Evolutionary conservation across 176 grass and related monocot species (phyloP).

Genomic region (Hordeum vulgare): DNA sequence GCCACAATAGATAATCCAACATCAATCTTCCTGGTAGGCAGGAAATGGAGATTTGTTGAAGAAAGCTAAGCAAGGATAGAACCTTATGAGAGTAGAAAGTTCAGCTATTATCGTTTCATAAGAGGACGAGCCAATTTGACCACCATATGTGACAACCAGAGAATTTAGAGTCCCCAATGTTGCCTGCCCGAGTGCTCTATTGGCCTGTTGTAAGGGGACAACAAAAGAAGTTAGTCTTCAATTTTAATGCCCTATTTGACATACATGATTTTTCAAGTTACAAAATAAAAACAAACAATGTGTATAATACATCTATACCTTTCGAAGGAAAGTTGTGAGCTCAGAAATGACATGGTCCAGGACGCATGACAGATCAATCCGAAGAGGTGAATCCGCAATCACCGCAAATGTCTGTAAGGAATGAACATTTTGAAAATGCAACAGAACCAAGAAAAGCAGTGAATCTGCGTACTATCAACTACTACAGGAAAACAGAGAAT

Average conservation of each 20-base stretch:
- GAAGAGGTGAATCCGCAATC: not conserved
- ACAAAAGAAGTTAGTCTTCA: not conserved
- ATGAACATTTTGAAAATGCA: not conserved
- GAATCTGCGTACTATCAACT: too few relatives aligned
- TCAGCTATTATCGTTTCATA: too few relatives aligned
- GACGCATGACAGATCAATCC: not conserved
- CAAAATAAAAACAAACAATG: not conserved
- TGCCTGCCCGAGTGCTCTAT: not conserved
- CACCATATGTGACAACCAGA: too few relatives aligned
- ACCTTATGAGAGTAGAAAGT: too few relatives aligned
- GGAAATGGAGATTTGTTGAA: too few relatives aligned
- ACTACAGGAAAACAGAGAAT: too few relatives aligned
- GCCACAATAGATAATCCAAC: too few relatives aligned
- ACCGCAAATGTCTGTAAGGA: not conserved
- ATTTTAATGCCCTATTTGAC: not conserved
- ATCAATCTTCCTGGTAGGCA: too few relatives aligned
- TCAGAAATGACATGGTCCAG: not conserved
- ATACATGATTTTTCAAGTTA: not conserved
- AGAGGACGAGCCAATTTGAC: too few relatives aligned
- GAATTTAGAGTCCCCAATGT: not conserved
- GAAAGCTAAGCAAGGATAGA: too few relatives aligned
- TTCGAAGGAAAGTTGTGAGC: not conserved
- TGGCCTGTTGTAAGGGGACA: not conserved
- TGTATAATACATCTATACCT: not conserved
- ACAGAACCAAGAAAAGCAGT: too few relatives aligned